Conservation (phyloP, 2,329 filamentous ascomycete genomes). For the Passalora sequoiae region DNA sequence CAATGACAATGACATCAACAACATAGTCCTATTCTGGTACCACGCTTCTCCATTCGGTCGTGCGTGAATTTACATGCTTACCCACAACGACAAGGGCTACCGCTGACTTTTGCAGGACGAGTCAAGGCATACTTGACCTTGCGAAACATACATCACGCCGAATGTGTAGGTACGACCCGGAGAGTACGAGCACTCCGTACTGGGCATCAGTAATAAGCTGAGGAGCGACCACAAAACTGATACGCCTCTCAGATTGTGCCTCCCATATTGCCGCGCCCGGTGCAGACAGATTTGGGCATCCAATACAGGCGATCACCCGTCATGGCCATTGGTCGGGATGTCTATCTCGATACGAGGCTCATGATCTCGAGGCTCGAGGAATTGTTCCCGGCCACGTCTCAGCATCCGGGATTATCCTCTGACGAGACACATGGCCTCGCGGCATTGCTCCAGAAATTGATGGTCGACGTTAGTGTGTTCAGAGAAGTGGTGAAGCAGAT, state of each 20-base stretch:
- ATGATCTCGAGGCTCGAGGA: conserved; percentile 61
- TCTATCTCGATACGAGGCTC: conserved; percentile 66
- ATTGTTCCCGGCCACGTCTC: conserved; percentile 41
- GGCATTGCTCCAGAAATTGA: conserved; percentile 53
- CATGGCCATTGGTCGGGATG: conserved; percentile 59
- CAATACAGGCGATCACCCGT: conserved; percentile 66
- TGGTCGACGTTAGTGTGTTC: conserved; percentile 56
- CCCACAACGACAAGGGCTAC: neutral
- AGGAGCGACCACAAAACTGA: conserved; percentile 7
- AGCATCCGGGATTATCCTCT: conserved; percentile 32
- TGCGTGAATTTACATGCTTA: neutral
- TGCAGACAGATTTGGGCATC: conserved; percentile 57
- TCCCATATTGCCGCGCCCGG: conserved; percentile 59
- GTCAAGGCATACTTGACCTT: conserved; percentile 64
- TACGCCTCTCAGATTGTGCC: conserved; percentile 53
- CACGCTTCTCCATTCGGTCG: conserved; percentile 7
- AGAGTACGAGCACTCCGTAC: neutral
- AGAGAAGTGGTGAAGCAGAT: conserved; percentile 49
- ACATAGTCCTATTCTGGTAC: conserved; percentile 9
- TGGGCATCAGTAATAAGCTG: neutral
- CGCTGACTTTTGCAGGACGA: conserved; percentile 39
- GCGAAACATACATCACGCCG: conserved; percentile 58
- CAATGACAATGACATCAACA: conserved; percentile 2
- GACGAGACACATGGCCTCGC: conserved; percentile 43
- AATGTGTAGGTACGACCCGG: conserved; percentile 54